Evolutionary conservation across 805 yeast genomes (phyloP), one percentile per base, ranked within the genome.

Genomic region (Kluyveromyces wickerhamii): DNA sequence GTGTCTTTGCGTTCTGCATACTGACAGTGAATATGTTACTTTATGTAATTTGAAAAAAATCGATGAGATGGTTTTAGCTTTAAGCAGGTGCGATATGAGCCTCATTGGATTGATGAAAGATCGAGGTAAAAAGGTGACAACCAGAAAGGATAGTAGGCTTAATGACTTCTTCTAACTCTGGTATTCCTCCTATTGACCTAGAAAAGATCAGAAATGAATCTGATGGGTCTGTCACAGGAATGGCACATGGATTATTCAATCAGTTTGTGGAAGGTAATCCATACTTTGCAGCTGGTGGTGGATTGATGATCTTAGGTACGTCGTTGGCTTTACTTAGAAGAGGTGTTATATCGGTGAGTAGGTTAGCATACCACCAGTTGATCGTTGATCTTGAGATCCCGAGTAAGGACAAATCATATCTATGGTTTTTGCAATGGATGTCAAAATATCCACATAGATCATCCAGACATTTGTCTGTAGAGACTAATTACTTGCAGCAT

Each of bases 281-380:
- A n/a, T 87, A 86, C 57, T 89, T 92, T 64, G 92, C 96, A 1
- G 98, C 97, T 0, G 98, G 98, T 51, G 96, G 96, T 48, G 98
- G 98, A 0, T 65, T 92, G 26, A 92, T 92, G 98, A 65, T 88
- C 3, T 64, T 92, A 2, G 98, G 98, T n/a, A 87, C 95, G 0
- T 80, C 79, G 1, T 59, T 92, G 21, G 94, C 96, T 0, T 47
- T 86, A 6, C 77, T 85, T 0, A 66, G 95, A 32, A 77, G 73
- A 38, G 86, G 85, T 1, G 58, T 80, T 1, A 65, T 73, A 28
- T 70, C 79, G 33, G 63, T 76, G 1, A 74, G 89, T 2, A 65
- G 75, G 2, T 70, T 92, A 28, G 54, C 84, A 5, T 85, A 88
- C 55, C 72, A 95, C 26, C 88, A 85, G 50, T 57, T 92, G 65